These are phyloP conservation scores for Discostella stelligeroides DNA, from an alignment of 108 stramenopile species.

Conservation along the genomic window DNA sequence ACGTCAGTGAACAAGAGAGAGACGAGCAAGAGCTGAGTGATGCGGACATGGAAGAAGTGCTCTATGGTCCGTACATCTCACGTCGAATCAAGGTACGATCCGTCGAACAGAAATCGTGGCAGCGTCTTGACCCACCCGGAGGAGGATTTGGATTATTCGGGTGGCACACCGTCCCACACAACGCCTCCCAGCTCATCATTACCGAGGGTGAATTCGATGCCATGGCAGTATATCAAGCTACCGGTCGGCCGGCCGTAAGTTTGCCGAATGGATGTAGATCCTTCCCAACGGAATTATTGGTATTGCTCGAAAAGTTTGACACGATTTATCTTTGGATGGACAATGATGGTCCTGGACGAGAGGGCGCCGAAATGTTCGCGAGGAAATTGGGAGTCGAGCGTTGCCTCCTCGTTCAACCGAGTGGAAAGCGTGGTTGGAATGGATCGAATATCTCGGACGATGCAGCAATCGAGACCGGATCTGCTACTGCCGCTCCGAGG, in stretches of 20 bases:
- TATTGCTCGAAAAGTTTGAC: conserved; percentile 90
- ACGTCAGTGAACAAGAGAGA: not conserved
- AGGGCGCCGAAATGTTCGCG: conserved; percentile 89
- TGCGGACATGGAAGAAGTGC: conserved; percentile 17
- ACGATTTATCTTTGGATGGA: conserved; percentile 97
- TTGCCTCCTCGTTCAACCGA: conserved; percentile 70
- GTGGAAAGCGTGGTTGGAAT: conserved; percentile 35
- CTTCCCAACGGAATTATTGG: conserved; percentile 88
- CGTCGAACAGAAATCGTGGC: conserved; percentile 78
- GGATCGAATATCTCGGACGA: not conserved
- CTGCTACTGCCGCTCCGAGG: not conserved
- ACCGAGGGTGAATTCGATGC: conserved; percentile 99
- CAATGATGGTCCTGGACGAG: conserved; percentile 86
- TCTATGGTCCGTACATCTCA: conserved; percentile 57
- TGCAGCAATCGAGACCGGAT: not conserved
- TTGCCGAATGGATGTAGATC: conserved; percentile 94
- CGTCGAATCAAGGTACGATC: conserved; percentile 87
- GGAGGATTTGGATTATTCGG: conserved; percentile 97
- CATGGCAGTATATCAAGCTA: conserved; percentile 97
- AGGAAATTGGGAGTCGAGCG: conserved; percentile 86
- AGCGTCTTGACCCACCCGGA: conserved; percentile 83
- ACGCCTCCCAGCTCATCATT: conserved; percentile 80
- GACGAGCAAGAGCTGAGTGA: conserved; percentile 7
- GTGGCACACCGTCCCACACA: conserved; percentile 84
- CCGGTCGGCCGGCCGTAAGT: conserved; percentile 75